Conservation (phyloP, 2,329 filamentous ascomycete genomes). For the Ceratocystis alfenasii region DNA sequence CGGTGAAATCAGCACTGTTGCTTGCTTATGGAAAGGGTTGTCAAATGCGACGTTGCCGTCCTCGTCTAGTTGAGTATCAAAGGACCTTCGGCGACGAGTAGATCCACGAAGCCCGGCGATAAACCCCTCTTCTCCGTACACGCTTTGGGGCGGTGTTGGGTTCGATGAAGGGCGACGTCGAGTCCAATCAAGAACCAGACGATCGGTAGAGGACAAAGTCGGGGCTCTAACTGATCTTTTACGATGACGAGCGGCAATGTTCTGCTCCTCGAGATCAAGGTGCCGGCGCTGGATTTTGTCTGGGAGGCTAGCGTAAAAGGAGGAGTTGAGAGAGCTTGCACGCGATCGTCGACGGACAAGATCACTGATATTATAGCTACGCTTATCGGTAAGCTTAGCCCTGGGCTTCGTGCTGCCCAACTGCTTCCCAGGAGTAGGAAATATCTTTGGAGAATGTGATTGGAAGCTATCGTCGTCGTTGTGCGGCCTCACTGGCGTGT, state of each 20-base stretch:
- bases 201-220: constrained; percentile 16
- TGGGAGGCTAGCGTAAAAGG: constrained; percentile 59
- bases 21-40: constrained; percentile 19
- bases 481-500: neutral
- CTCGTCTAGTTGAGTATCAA: constrained; percentile 14
- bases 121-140: constrained; percentile 21
- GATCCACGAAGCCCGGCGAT: constrained; percentile 26
- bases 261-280: constrained; percentile 60
- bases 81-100: constrained; percentile 26
- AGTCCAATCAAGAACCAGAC: constrained; percentile 20
- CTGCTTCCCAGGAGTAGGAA: constrained; percentile 19
- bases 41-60: constrained; percentile 19
- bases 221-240: neutral
- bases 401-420: constrained; percentile 2
- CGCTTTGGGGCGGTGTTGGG: constrained; percentile 20
- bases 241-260: constrained; percentile 25
- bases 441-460: constrained; percentile 21
- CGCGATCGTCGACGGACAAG: constrained; percentile 29
- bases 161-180: constrained; percentile 20
- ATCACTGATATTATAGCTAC: constrained; percentile 27
- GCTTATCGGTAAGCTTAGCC: neutral
- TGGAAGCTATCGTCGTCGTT: constrained; percentile 6
- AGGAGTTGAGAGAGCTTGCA: constrained; percentile 44
- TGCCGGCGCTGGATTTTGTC: constrained; percentile 60
- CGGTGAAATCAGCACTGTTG: constrained; percentile 19